A percentile compares a stretch with the other conserved stretches of the same genome.
Conservation (phyloP, 441 rosid species). For the Geranium incanum region DNA sequence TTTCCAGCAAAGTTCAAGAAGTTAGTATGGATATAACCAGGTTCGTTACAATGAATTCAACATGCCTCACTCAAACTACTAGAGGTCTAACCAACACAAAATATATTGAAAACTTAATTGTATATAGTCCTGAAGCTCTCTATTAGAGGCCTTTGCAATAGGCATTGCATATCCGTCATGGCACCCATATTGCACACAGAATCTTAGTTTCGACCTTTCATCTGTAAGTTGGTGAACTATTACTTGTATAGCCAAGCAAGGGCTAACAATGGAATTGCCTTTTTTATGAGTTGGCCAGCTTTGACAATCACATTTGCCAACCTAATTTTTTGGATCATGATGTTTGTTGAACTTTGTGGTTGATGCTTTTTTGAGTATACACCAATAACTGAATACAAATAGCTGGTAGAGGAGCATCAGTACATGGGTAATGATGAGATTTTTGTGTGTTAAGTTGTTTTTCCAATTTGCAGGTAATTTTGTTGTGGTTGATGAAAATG, state of each 20-base stretch:
- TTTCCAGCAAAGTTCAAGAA: conserved; percentile 88
- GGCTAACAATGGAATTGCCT: too few relatives aligned
- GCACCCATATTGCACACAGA: too few relatives aligned
- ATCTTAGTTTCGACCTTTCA: too few relatives aligned
- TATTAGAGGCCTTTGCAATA: too few relatives aligned
- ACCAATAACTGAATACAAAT: neutral
- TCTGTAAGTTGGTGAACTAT: too few relatives aligned
- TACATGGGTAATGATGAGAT: neutral
- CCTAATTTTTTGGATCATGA: neutral
- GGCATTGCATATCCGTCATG: too few relatives aligned
- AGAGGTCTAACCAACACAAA: too few relatives aligned
- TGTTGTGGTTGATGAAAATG: conserved; percentile 75
- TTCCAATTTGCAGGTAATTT: conserved; percentile 52
- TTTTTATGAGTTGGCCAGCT: neutral
- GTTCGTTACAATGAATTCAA: conserved; percentile 23
- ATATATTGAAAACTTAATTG: too few relatives aligned
- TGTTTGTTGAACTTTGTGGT: neutral
- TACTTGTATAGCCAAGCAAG: too few relatives aligned
- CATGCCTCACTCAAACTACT: neutral
- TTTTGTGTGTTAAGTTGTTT: conserved; percentile 15
- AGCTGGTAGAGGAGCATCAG: neutral
- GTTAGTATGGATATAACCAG: conserved; percentile 84
- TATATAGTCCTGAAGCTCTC: too few relatives aligned
- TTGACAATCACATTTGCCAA: neutral
- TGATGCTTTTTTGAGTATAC: neutral